Percentiles rank a stretch among this genome's conserved stretches.
Conservation (phyloP, 2,329 filamentous ascomycete genomes). For the Colletotrichum zoysiae region DNA sequence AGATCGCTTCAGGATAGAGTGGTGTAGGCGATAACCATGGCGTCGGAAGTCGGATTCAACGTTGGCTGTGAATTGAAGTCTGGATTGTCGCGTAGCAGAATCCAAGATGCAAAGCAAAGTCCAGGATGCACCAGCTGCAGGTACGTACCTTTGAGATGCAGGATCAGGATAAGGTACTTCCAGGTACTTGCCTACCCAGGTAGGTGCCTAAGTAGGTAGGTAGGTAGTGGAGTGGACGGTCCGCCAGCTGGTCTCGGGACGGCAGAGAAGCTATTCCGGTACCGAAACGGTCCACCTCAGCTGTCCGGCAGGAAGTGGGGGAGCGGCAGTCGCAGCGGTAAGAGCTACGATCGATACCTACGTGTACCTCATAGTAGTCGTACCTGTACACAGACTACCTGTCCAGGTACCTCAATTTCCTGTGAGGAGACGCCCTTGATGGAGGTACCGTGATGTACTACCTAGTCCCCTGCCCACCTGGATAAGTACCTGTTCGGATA, state of each 20-base stretch:
- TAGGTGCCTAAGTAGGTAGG: too few species aligned
- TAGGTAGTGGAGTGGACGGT: too few species aligned
- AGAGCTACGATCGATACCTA: not conserved
- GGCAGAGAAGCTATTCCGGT: not conserved
- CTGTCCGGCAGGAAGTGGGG: constrained; percentile 8
- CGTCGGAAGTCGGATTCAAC: not conserved
- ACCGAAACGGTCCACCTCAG: not conserved
- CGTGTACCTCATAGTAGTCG: too few species aligned
- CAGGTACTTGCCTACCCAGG: too few species aligned
- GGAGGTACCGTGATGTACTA: too few species aligned
- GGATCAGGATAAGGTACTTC: not conserved
- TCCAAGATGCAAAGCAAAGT: constrained; percentile 9
- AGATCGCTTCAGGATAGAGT: not conserved
- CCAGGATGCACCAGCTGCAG: not conserved
- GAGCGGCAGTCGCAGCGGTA: not conserved
- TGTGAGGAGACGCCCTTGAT: too few species aligned
- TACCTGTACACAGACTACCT: too few species aligned
- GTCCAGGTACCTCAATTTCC: too few species aligned
- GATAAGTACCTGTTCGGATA: constrained; percentile 4
- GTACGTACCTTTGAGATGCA: constrained; percentile 26
- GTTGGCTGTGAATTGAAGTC: constrained; percentile 2
- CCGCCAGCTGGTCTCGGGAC: not conserved
- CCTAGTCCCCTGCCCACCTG: not conserved
- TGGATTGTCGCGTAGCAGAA: constrained; percentile 36
- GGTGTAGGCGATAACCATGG: constrained; percentile 24